Base-by-base conservation (phyloP, 169 alveolate genomes). In the Cryptosporidium bovis region DNA sequence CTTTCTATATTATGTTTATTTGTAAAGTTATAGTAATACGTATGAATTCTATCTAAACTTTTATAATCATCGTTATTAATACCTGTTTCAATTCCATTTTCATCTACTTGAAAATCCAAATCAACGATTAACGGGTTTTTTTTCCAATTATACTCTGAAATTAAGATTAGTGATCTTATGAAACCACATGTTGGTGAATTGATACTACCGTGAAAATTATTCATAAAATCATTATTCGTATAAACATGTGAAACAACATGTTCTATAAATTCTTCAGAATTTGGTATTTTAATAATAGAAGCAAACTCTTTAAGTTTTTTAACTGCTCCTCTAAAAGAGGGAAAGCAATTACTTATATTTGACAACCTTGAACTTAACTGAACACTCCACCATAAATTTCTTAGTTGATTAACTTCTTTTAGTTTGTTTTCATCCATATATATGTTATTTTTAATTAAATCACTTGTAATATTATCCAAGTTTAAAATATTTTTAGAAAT, bases 241-340 rank as follows among this genome's bases (percentile, higher is more conserved):
- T 77, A 77, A 20, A 77, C 64, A 60, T 77, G 56, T 6, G 87
- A 68, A 20, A 51, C 87, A 40, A 77, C 51, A 36, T 77, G 87
- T 40, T 77, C 87, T 20, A 77, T 16, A 16, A 77, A 77, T 36
- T 77, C 87, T 8, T 77, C 77, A 2, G 77, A 18, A 20, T 56
- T 56, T 58, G 69, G 87, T 2, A 77, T 77, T 20, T 62, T 77
- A 20, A 58, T 24, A 12, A 58, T 18, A 10, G 77, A 58, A 7
- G 87, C 71, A 77, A 77, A 77, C 2, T 77, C 77, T 29, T 77
- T 77, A 3, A 77, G 60, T 50, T 77, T 77, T 40, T 48, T 77
- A 46, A 77, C 50, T 8, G 87, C 34, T 40, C 33, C 77, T 40
- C 71, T 34, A 24, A 77, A 77, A 16, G 87, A 62, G 4, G 87